These are phyloP conservation scores for Neurospora sp. DNA, from an alignment of 495 filamentous ascomycete species.

Conservation along the genomic window DNA sequence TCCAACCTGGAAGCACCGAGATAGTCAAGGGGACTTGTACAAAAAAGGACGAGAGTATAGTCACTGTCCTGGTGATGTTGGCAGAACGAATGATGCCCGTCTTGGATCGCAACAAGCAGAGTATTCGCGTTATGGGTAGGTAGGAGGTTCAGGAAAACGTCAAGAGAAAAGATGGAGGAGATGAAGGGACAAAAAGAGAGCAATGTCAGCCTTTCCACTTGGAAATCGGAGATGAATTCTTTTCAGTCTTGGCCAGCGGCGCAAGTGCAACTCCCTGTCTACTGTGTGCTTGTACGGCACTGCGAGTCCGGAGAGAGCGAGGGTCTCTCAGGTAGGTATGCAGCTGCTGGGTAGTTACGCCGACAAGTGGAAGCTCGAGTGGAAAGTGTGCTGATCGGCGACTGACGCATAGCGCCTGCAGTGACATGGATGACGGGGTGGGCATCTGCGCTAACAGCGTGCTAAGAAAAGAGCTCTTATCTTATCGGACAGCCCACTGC, in stretches of 20 bases:
- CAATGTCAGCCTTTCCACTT: neutral
- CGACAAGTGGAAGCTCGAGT: neutral
- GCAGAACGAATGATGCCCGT: neutral
- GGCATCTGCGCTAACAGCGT: neutral
- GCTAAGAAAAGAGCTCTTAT: conserved; percentile 7
- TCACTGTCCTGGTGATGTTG: neutral
- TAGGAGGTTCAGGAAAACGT: neutral
- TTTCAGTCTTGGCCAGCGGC: neutral
- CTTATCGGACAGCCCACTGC: neutral
- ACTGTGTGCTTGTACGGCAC: neutral
- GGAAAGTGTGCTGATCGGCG: neutral
- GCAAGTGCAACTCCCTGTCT: neutral
- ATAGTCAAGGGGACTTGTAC: neutral
- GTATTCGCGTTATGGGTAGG: neutral
- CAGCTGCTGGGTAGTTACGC: neutral
- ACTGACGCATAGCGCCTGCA: neutral
- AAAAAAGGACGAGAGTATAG: neutral
- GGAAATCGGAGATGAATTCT: neutral
- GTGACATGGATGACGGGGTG: neutral
- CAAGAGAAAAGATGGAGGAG: neutral
- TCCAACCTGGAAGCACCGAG: conserved; percentile 8
- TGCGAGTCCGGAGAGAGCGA: neutral
- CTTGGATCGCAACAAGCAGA: neutral
- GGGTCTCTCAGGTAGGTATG: neutral
- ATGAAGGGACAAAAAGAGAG: neutral